Base-by-base conservation (phyloP, 345 rosid species). In the Geranium brycei region DNA sequence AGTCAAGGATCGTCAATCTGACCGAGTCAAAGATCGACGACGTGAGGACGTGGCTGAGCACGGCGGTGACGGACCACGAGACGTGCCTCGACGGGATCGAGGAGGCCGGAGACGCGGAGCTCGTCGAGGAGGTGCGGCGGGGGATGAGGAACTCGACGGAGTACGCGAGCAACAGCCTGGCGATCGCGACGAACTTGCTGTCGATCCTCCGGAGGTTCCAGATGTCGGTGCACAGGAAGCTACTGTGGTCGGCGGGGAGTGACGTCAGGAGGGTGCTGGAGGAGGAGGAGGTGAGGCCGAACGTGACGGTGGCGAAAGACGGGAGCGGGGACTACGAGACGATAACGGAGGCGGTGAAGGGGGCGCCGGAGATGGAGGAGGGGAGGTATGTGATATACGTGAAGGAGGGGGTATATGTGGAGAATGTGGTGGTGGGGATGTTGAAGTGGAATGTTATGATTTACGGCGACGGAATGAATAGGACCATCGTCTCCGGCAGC, bases 1-100 rank as follows among this genome's bases (percentile, higher is more conserved):
- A 82, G 91, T 87, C 95, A 71, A 2, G 82, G 87, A 72, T 80
- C 91, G 0, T 68, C 58, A 64, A 64, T 17, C 76, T 78, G 66
- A 85, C 38, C 14, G 51, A 14, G 10, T 68, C 73, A 51, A 72
- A 73, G 73, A 87, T 81, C 64, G 62, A 70, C 28, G 83, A 91
- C 77, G 51, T 88, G 40, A 83, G 81, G 68, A 85, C 98, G 32
- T 91, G 91, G 91, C 76, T 91, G 23, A 87, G 91, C 28, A 87
- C 98, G 7, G 90, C 84, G 63, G 16, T 88, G 68, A 82, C 95
- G 5, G 79, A 76, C 76, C 90, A 87, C 64, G 83, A 87, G 75
- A 62, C 87, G 17, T 91, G 98, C 77, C 85, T 84, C 68, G 96
- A 84, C 72, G 82, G 84, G 1, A 56, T 73, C 40, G 31, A 0